Evolutionary conservation across 352 stramenopile species (phyloP).

Genomic region (Globisporangium abappressorium): DNA sequence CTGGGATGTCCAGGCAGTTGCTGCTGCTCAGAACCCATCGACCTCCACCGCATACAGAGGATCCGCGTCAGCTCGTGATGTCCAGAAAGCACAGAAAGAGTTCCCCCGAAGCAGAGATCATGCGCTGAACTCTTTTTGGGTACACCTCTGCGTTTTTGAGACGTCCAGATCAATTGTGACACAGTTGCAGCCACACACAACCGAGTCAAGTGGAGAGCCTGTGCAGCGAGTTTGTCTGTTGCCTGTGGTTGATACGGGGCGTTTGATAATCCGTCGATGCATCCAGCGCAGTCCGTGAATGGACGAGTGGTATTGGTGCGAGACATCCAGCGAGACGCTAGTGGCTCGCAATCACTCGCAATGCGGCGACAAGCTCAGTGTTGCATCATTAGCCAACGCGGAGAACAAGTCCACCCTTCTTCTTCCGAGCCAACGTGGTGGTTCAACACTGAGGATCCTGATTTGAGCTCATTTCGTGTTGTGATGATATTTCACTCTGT

Average conservation of each 20-base stretch:
- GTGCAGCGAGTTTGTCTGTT: not conserved
- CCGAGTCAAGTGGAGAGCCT: not conserved
- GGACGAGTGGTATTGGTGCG: not conserved
- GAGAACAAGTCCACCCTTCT: not conserved
- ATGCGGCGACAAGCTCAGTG: not conserved
- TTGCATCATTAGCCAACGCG: not conserved
- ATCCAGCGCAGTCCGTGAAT: not conserved
- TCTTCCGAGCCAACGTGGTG: not conserved
- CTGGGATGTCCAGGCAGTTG: not conserved
- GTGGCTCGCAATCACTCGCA: not conserved
- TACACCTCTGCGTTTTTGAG: not conserved
- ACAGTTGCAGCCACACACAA: not conserved
- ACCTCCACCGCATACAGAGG: not conserved
- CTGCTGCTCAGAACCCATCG: not conserved
- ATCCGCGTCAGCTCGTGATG: not conserved
- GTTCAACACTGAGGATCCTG: not conserved
- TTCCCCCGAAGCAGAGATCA: not conserved
- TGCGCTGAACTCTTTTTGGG: not conserved
- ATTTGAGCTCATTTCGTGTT: not conserved
- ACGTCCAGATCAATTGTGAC: not conserved
- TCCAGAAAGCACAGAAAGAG: not conserved
- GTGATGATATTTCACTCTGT: not conserved
- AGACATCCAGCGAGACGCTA: conserved; percentile 1
- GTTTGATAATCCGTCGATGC: not conserved
- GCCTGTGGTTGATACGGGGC: not conserved